phyloP scores from a whole-genome alignment of 495 filamentous ascomycete species.

The Hyphodiscus hymeniophilus region DNA sequence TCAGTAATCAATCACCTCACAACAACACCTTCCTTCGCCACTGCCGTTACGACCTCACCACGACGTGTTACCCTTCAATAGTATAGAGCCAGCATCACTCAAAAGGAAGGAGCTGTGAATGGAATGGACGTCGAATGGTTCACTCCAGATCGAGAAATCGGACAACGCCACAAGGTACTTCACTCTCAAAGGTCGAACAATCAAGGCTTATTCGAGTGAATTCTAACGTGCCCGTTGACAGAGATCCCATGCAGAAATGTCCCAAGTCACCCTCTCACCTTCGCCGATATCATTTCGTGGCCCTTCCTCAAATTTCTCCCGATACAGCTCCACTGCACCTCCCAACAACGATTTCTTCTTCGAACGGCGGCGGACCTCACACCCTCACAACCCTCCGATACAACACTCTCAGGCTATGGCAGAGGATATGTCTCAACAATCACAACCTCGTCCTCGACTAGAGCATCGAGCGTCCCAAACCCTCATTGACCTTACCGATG shows the following conservation, averaged over 20 bases:
- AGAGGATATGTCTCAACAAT: conserved; percentile 12
- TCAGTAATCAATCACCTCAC: neutral
- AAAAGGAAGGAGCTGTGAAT: neutral
- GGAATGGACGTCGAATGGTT: conserved; percentile 17
- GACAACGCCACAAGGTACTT: conserved; percentile 21
- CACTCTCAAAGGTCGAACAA: too few relatives aligned
- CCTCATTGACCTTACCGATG: conserved; percentile 35
- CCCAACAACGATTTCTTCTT: conserved; percentile 19
- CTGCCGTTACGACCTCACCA: conserved; percentile 1
- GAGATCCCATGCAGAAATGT: conserved; percentile 21
- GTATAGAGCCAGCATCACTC: too few relatives aligned
- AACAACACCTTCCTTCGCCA: neutral
- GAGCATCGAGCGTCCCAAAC: conserved; percentile 24
- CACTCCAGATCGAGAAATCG: too few relatives aligned
- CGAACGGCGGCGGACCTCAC: conserved; percentile 18
- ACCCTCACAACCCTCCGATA: conserved; percentile 20
- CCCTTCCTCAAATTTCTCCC: conserved; percentile 9
- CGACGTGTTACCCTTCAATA: neutral
- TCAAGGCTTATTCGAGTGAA: too few relatives aligned
- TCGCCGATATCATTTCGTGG: conserved; percentile 14
- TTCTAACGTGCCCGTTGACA: conserved; percentile 11
- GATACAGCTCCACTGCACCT: conserved; percentile 11
- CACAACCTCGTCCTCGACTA: conserved; percentile 16
- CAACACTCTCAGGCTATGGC: conserved; percentile 13
- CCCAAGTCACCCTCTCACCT: conserved; percentile 20